Evolutionary conservation across 208 protist genomes (phyloP).

Genomic region (Trypanosoma lewisi): DNA sequence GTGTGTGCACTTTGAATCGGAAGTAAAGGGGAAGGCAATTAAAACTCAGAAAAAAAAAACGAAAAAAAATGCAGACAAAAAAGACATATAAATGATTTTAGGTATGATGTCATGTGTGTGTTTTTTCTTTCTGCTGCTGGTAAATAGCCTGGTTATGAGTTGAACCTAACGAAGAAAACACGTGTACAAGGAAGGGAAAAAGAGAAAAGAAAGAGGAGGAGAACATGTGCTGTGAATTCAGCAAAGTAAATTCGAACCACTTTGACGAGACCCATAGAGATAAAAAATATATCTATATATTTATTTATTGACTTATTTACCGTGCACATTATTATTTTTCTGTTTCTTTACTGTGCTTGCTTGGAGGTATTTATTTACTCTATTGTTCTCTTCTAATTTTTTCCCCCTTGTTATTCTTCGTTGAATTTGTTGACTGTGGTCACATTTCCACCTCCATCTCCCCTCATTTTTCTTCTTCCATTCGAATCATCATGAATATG

Average conservation of each 20-base stretch:
- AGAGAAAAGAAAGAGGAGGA: no score
- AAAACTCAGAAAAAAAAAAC: neutral
- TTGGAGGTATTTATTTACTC: slow-evolving; percentile 4
- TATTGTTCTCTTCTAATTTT: slow-evolving; percentile 26
- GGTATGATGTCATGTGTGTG: neutral
- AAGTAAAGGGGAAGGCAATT: neutral
- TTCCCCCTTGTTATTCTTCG: slow-evolving; percentile 6
- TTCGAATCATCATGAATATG: no score
- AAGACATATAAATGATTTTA: neutral
- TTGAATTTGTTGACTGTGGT: slow-evolving; percentile 1
- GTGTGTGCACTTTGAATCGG: slow-evolving; percentile 22
- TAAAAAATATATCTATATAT: neutral
- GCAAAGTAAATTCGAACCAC: no score
- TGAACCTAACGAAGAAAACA: no score
- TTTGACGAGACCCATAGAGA: no score
- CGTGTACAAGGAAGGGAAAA: no score
- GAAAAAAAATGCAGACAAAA: neutral
- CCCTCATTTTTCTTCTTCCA: no score
- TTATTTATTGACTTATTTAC: neutral
- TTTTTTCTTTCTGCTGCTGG: slow-evolving; percentile 12
- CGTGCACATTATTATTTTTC: neutral
- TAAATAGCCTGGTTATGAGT: no score
- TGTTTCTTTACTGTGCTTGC: neutral
- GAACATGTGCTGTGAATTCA: no score
- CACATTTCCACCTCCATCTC: neutral